Evolutionary conservation across 176 grass and related monocot genomes (phyloP).

Genomic region (Puya raimondii): DNA sequence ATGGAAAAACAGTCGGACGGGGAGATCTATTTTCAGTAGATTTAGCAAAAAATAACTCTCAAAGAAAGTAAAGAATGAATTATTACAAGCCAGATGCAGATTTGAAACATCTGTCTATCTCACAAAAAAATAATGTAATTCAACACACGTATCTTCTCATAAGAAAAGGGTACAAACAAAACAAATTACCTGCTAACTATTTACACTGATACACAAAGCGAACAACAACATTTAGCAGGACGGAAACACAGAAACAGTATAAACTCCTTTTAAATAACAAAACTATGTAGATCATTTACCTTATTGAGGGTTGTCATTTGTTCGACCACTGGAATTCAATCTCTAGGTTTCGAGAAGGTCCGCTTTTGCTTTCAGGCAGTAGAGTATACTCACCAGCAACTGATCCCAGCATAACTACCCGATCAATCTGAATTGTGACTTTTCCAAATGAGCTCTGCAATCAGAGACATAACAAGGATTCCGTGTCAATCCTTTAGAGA

Average conservation of each 20-base stretch:
- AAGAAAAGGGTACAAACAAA: conserved; percentile 25
- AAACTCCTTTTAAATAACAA: conserved; percentile 24
- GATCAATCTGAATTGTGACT: conserved; percentile 93
- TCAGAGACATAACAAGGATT: not conserved
- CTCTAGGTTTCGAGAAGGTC: conserved; percentile 81
- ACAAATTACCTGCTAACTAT: conserved; percentile 48
- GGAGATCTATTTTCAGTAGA: conserved; percentile 14
- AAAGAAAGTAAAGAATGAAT: conserved; percentile 37
- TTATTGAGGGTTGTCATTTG: conserved; percentile 48
- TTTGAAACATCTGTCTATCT: conserved; percentile 29
- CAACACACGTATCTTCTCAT: not conserved
- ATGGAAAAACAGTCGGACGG: no score
- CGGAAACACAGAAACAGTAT: conserved; percentile 32
- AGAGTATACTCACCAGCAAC: conserved; percentile 88
- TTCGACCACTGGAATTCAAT: conserved; percentile 99
- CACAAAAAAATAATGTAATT: not conserved
- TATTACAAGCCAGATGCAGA: conserved; percentile 41
- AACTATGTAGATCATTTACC: conserved; percentile 31
- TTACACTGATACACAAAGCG: conserved; percentile 52
- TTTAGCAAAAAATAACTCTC: conserved; percentile 23
- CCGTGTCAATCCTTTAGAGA: no score
- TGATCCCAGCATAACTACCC: conserved; percentile 96
- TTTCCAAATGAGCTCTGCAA: conserved; percentile 94
- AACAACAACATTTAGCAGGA: conserved; percentile 31
- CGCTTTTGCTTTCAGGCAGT: conserved; percentile 94